Conservation (phyloP, 805 yeast genomes). For the Lipomyces spencermartinsiae region DNA sequence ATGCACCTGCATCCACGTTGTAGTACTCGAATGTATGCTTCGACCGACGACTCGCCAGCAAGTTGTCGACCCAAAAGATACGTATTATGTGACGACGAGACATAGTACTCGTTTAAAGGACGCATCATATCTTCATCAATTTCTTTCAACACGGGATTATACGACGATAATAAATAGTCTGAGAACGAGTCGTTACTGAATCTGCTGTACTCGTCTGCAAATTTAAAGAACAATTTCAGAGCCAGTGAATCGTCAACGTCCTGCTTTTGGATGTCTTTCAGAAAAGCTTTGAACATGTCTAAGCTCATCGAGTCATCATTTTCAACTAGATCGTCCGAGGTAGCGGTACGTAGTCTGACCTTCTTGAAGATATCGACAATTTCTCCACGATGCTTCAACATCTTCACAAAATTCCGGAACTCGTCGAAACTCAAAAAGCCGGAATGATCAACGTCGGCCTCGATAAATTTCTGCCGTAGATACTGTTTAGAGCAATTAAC, state of each 20-base stretch:
- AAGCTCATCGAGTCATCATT: conserved; percentile 24
- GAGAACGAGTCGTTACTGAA: conserved; percentile 47
- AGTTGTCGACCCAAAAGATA: conserved; percentile 87
- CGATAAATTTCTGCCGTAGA: conserved; percentile 58
- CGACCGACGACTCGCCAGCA: conserved; percentile 85
- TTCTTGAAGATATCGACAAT: conserved; percentile 57
- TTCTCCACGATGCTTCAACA: conserved; percentile 71
- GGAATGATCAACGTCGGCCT: conserved; percentile 57
- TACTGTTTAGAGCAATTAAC: conserved; percentile 68
- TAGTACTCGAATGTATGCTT: conserved; percentile 83
- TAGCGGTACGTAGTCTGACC: conserved; percentile 38
- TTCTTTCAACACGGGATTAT: conserved; percentile 38
- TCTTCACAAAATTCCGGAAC: conserved; percentile 74
- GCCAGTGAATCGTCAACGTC: conserved; percentile 44
- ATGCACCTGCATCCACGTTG: conserved; percentile 93
- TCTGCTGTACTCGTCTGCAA: conserved; percentile 41
- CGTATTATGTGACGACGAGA: conserved; percentile 95
- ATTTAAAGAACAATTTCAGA: conserved; percentile 50
- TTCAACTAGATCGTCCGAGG: conserved; percentile 17
- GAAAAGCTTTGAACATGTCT: conserved; percentile 48
- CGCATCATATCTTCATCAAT: conserved; percentile 53
- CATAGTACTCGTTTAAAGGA: conserved; percentile 85
- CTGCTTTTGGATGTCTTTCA: conserved; percentile 58
- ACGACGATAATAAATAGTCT: conserved; percentile 49
- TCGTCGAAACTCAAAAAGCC: conserved; percentile 70